Evolutionary conservation across 768 basidiomycete genomes (phyloP).

Genomic region (Trametes gibbosa): DNA sequence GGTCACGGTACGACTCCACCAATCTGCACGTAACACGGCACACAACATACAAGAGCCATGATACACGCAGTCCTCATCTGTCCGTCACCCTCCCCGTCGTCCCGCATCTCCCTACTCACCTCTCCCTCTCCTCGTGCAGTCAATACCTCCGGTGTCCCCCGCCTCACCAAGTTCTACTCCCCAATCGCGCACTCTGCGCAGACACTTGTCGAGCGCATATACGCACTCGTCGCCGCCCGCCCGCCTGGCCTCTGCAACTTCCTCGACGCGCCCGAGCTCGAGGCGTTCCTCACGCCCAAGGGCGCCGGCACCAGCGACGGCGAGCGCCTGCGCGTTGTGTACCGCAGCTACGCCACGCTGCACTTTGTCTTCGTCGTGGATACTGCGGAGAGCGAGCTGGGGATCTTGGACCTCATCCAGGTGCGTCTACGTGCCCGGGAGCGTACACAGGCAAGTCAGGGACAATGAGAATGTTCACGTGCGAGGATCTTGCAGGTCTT

Average conservation of each 20-base stretch:
- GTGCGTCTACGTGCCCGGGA: conserved; percentile 46
- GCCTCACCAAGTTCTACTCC: conserved; percentile 87
- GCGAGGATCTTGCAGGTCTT: conserved; percentile 64
- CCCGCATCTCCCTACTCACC: conserved; percentile 4
- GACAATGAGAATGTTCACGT: too few species aligned
- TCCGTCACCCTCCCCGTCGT: conserved; percentile 29
- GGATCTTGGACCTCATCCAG: conserved; percentile 95
- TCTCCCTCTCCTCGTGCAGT: conserved; percentile 43
- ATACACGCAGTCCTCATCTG: conserved; percentile 87
- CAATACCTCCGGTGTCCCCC: conserved; percentile 88
- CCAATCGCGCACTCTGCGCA: conserved; percentile 67
- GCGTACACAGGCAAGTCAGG: too few species aligned
- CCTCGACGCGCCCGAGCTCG: conserved; percentile 87
- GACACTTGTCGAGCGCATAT: conserved; percentile 83
- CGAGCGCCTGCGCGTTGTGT: conserved; percentile 83
- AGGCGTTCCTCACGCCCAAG: conserved; percentile 60
- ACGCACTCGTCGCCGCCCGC: conserved; percentile 79
- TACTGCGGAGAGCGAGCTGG: conserved; percentile 93
- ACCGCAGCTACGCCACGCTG: conserved; percentile 92
- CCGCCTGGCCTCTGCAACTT: conserved; percentile 91
- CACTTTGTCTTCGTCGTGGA: conserved; percentile 98
- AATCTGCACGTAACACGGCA: background rate
- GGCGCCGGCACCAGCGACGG: conserved; percentile 34
- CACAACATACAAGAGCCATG: conserved; percentile 39
- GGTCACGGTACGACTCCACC: too few species aligned